Evolutionary conservation across 495 filamentous ascomycete species (phyloP), one percentile per base, ranked within the genome.

Genomic region (Xanthoparmelia taractica): DNA sequence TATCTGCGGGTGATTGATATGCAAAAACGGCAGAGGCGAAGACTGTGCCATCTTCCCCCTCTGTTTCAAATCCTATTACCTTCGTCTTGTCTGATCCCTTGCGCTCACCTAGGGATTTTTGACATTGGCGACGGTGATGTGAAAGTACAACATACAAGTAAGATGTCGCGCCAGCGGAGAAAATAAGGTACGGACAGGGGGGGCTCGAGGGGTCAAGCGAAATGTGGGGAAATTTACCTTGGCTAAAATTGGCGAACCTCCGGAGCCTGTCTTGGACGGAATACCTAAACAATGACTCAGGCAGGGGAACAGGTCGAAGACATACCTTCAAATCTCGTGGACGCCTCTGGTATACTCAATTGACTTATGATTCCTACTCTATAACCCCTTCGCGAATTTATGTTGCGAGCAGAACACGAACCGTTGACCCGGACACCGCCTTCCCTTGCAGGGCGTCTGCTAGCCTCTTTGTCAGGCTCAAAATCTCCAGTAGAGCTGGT

Each of bases 261-360:
- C 23, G 45, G 45, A 27, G 23, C 45, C 15, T 48, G 23, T 31
- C 10, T 48, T n/a, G 23, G 20, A n/a, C 18, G 2, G 17, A 25
- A 23, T 10, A 52, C 27, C 17, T 25, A 31, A 13, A 36, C 15
- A 37, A 50, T 60, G 59, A 60, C 59, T 60, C 59, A 60, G 58
- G 45, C 45, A 52, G 1, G 1, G 12, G 2, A 36, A 27, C 4
- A 52, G n/a, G 25, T 12, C 15, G n/a, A 37, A n/a, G 15, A 38
- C 23, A 25, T 12, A 45, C 29, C 17, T 36, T n/a, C 27, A 27
- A 43, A 7, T 20, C 38, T 43, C 11, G 3, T 40, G 13, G 0
- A 23, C 29, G 23, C 8, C 1, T 7, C 15, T 54, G 15, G 20
- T 20, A 25, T 54, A 4, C 17, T 2, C 29, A 18, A 33, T 33